A percentile compares a stretch with the other conserved stretches of the same genome.
Evolutionary conservation across 2,329 filamentous ascomycete species (phyloP).

Genomic region (Trichophyton benhamiae): DNA sequence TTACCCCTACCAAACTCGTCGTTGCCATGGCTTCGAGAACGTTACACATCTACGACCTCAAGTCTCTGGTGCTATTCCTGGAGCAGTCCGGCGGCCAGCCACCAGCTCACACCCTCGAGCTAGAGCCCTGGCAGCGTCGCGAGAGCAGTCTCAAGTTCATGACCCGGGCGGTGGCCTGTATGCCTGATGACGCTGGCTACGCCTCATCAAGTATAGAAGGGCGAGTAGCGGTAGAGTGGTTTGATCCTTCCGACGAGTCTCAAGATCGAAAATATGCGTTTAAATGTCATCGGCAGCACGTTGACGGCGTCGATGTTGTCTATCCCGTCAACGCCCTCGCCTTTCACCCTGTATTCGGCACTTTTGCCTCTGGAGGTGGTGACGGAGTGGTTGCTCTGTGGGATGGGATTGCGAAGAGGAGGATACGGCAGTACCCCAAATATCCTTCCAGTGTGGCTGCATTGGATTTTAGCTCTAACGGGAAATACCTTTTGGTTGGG

Average conservation of each 20-base stretch:
- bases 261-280: conserved; percentile 95
- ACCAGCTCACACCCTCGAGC: conserved; percentile 34
- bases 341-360: conserved; percentile 72
- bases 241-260: conserved; percentile 74
- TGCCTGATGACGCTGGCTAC: conserved; percentile 93
- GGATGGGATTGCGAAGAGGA: conserved; percentile 82
- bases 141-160: conserved; percentile 95
- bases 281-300: conserved; percentile 83
- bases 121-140: conserved; percentile 81
- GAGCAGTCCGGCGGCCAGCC: conserved; percentile 35
- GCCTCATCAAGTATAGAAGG: conserved; percentile 88
- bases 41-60: conserved; percentile 89
- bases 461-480: conserved; percentile 64
- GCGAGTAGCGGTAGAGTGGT: conserved; percentile 93
- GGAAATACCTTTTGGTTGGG: conserved; percentile 64
- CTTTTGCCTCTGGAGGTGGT: conserved; percentile 79
- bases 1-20: conserved; percentile 73
- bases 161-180: conserved; percentile 83
- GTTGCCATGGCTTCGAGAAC: conserved; percentile 90
- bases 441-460: conserved; percentile 68
- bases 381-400: conserved; percentile 87
- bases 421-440: conserved; percentile 80
- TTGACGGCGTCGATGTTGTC: conserved; percentile 61
- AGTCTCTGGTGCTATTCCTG: conserved; percentile 46
- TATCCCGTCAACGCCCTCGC: conserved; percentile 84